Percentiles rank a stretch among this genome's conserved stretches.
phyloP scores from a whole-genome alignment of 331 rosid genomes.

The Telfairia occidentalis region DNA sequence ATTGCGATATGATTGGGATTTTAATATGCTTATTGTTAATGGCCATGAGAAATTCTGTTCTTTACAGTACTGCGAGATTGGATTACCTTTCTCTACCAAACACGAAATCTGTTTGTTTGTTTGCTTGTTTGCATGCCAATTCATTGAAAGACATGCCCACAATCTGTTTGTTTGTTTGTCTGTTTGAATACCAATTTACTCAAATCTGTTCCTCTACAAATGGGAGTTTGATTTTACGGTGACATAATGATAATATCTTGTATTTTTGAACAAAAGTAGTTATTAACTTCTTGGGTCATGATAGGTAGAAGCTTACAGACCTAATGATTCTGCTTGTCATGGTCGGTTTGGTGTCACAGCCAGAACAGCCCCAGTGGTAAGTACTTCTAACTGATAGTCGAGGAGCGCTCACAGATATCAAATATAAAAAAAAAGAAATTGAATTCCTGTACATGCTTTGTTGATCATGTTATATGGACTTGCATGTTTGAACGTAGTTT shows the following conservation, averaged over 20 bases:
- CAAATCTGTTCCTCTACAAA: background rate
- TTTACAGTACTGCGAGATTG: too few species aligned
- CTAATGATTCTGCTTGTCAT: conserved; percentile 79
- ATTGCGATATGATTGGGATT: background rate
- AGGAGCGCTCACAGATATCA: too few species aligned
- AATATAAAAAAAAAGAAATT: background rate
- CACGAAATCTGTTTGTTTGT: background rate
- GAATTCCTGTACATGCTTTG: background rate
- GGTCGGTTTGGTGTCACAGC: conserved; percentile 82
- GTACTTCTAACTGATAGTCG: conserved; percentile 6
- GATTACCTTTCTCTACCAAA: too few species aligned
- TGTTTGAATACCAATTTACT: background rate
- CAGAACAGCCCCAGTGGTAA: conserved; percentile 85
- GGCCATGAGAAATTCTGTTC: background rate
- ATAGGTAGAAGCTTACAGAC: conserved; percentile 83
- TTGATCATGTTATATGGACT: background rate
- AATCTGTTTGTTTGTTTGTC: background rate
- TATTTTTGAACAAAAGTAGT: background rate
- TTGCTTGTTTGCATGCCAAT: background rate
- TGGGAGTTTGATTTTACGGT: background rate
- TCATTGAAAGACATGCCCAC: background rate
- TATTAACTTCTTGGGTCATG: background rate
- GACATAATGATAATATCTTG: background rate
- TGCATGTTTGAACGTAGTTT: conserved; percentile 35
- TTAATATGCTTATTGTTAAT: background rate